Base-by-base conservation (phyloP, 352 stramenopile genomes). In the Peronospora farinosa region DNA sequence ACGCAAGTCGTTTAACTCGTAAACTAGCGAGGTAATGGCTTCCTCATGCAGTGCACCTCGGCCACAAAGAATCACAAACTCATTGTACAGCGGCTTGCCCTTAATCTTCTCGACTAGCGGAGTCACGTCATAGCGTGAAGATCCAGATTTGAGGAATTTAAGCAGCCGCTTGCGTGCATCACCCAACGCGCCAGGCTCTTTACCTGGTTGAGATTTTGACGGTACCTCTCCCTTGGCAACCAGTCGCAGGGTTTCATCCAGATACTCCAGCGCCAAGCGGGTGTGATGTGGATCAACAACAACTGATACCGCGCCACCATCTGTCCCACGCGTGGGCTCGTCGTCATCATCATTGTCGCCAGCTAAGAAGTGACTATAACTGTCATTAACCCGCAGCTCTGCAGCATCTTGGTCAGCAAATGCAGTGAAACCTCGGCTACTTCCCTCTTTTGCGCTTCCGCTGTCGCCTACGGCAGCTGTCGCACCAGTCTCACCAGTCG, bases 61-160 rank as follows among this genome's bases (percentile, higher is more conserved):
- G 1, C 83, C 83, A 38, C 83, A 92, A 1, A 94, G 61, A 54
- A 94, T 88, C 12, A 94, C 71, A 35, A 94, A 85, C 48, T 94
- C 83, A 41, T 88, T 87, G 60, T 88, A 88, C 12, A 94, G 58
- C 16, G 72, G 63, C 31, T 78, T 83, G 23, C 69, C 66, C 32
- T 82, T 86, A 36, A 91, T 72, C 52, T 94, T 91, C n/a, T 76
- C 64, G 17, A 91, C 65, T 3, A 94, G 61, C 25, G 81, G 66
- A 23, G 47, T 56, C 11, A 85, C 83, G 30, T 94, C 83, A 48
- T 90, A 94, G 10, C 77, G 73, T 23, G 83, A 94, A 7, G 77
- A 78, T 19, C 71, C 63, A 0, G 80, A 70, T 59, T 89, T 90
- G 11, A 94, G 50, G 40, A 92, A 94, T 40, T 87, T 82, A 12